Evolutionary conservation across 345 rosid species (phyloP), one percentile per base, ranked within the genome.

Genomic region (Toxicodendron radicans): DNA sequence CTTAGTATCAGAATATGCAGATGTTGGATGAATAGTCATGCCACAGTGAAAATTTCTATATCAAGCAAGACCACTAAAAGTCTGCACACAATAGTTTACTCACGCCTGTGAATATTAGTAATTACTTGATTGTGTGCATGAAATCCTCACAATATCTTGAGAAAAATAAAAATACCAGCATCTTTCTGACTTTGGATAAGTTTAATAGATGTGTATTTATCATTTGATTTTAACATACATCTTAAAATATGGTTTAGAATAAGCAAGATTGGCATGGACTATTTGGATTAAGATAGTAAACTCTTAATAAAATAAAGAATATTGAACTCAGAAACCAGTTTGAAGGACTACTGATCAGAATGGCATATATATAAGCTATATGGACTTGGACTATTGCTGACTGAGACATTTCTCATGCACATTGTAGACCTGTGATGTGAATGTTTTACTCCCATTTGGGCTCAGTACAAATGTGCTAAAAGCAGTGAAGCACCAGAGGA

Each of bases 51-150:
- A 67, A 30, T 21, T 52, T 30, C 16, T 18, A 6, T 67, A 17
- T 17, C 18, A 35, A 32, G 46, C 16, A 12, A 30, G 46, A 51
- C 58, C 10, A 43, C 43, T 18, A 48, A 32, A 43, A 67, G 32
- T 30, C 45, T 67, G 57, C 30, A 66, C 5, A 21, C 8, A 10
- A 17, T 48, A 9, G 48, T 66, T 24, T 27, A 24, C 14, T 20
- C 5, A 46, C 20, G 32, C 7, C 20, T 13, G 41, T 52, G 56
- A 11, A 21, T 46, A 35, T 54, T 52, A 35, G 48, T 35, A n/a
- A 20, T 68, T 53, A 20, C 49, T 53, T 68, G 60, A 52, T 20
- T 32, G 3, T 33, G 33, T 68, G 61, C 72, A 10, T 54, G 72
- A 20, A 38, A 20, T 33, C 49, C 27, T 68, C 46, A 5, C 35